These are phyloP conservation scores for Mycena metata DNA, from an alignment of 768 basidiomycete genomes.

Conservation along the genomic window DNA sequence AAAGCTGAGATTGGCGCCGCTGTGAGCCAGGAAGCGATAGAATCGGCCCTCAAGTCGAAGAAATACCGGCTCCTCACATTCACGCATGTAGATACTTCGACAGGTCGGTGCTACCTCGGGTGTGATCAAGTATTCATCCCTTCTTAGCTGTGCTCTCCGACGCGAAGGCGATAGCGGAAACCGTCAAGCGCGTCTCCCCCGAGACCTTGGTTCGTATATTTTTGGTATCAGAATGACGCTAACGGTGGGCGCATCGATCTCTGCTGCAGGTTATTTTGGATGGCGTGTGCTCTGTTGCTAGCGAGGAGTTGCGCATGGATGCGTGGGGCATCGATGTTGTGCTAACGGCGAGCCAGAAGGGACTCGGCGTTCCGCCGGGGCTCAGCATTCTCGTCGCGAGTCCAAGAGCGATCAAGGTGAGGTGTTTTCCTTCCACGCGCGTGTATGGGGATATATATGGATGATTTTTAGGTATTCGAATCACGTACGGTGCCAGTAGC, in stretches of 20 bases:
- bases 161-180: constrained; percentile 79
- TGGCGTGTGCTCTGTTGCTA: constrained; percentile 96
- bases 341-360: constrained; percentile 90
- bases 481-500: constrained; percentile 72
- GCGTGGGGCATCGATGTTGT: constrained; percentile 94
- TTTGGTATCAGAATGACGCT: constrained; percentile 14
- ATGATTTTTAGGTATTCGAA: constrained; percentile 64
- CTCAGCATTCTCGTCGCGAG: constrained; percentile 89
- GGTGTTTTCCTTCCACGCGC: constrained; percentile 3
- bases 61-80: constrained; percentile 92
- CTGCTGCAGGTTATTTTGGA: constrained; percentile 79
- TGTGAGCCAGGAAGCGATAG: constrained; percentile 71
- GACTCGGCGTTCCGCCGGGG: constrained; percentile 93
- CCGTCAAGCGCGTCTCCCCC: constrained; percentile 83
- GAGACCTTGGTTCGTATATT: constrained; percentile 75
- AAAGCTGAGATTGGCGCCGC: constrained; percentile 87
- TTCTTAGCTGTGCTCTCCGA: constrained; percentile 84
- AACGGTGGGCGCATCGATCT: constrained; percentile 17
- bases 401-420: constrained; percentile 79
- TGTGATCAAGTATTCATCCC: neutral
- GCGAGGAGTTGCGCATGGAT: constrained; percentile 95
- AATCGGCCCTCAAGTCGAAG: constrained; percentile 78
- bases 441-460: neutral
- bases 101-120: constrained; percentile 57
- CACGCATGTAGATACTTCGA: constrained; percentile 96